Conservation (phyloP, 495 filamentous ascomycete species). For the Penicillium coffeae region DNA sequence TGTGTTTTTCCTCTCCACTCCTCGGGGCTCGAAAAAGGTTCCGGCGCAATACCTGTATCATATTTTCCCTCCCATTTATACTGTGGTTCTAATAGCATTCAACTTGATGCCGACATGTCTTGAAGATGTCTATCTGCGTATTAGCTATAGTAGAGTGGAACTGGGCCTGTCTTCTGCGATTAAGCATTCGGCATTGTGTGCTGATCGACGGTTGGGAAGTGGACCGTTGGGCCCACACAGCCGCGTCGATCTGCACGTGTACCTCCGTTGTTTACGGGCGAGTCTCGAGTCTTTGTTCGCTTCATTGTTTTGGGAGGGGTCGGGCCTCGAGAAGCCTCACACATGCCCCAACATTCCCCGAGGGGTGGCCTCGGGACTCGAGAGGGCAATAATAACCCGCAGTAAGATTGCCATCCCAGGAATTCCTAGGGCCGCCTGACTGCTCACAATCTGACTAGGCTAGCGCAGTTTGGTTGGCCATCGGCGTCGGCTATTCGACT, state of each 20-base stretch:
- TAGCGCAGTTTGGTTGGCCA: not conserved
- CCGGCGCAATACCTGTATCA: slow-evolving; percentile 28
- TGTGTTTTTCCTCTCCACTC: slow-evolving; percentile 25
- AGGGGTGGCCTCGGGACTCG: not conserved
- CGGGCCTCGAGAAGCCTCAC: not conserved
- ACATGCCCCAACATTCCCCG: not conserved
- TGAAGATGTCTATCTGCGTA: not conserved
- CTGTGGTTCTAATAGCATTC: slow-evolving; percentile 23
- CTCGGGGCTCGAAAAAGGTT: slow-evolving; percentile 22
- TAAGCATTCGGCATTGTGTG: not conserved
- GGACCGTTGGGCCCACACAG: not conserved
- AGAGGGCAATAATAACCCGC: not conserved
- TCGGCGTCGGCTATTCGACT: not conserved
- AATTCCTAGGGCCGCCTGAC: not conserved
- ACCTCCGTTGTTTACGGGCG: no score
- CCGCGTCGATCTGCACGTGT: not conserved
- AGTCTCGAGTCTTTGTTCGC: no score
- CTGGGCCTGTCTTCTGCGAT: not conserved
- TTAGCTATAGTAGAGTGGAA: not conserved
- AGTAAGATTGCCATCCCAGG: not conserved
- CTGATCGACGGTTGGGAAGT: not conserved
- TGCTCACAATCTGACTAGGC: not conserved
- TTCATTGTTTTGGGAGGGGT: no score
- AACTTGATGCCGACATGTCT: slow-evolving; percentile 3
- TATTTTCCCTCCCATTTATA: slow-evolving; percentile 14